Evolutionary conservation across 169 alveolate genomes (phyloP), one percentile per base, ranked within the genome.

Genomic region (Cryptosporidium viatorum): DNA sequence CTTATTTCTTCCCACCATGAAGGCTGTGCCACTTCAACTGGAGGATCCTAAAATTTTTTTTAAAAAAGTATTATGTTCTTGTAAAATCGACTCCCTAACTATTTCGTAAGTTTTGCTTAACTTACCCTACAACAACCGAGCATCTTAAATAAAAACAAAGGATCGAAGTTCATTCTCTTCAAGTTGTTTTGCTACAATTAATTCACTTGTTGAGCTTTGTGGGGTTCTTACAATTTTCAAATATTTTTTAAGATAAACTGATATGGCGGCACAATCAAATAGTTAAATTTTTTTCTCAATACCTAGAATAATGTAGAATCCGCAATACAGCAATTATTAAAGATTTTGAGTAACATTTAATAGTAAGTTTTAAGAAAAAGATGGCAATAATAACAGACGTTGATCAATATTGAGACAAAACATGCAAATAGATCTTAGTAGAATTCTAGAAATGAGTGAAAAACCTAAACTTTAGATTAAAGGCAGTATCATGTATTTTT

Each of bases 91-190:
- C 33, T n/a, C 6, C 26, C 33, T 9, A 7, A 9, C 48, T 8
- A 10, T 55, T 39, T 31, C 23, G 26, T 62, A 14, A 31, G 71
- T 4, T 29, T 0, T 16, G n/a, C 43, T 26, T 16, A 39, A 80
- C 89, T 80, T 80, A 80, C 89, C 50, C 45, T 80, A 58, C 89
- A 80, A 65, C 89, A 80, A 5, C 89, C 89, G 43, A 80, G 89
- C 48, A 80, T 62, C 43, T 65, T 59, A 80, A 80, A 80, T 26
- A 80, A 45, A 80, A 80, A 80, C 43, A 80, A 41, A 62, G 89
- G 89, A 45, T 80, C 89, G 33, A 80, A 80, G 35, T 58, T 80
- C 89, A 80, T 80, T 55, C 65, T 37, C 10, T 35, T n/a, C 50
- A 65, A 35, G 16, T 51, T 16, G 18, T 26, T 55, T 33, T 31